Evolutionary conservation across 441 rosid species (phyloP).

Genomic region (Pelargonium citronellum): DNA sequence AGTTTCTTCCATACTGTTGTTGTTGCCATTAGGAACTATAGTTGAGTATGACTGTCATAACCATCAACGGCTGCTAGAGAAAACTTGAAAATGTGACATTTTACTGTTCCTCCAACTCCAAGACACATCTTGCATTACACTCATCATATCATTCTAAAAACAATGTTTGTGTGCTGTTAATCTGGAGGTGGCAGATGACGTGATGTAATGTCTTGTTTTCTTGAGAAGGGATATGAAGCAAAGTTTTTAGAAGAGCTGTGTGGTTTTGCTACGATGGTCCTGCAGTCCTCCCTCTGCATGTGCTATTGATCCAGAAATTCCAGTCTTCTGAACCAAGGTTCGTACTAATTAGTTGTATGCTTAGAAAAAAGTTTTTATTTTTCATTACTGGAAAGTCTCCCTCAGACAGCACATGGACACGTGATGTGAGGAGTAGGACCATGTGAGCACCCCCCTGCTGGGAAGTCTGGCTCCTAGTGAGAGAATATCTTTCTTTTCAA

Average conservation of each 20-base stretch:
- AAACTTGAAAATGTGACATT: too few relatives aligned
- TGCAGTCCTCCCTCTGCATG: conserved; percentile 20
- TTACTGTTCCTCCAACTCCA: neutral
- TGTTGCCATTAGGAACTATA: neutral
- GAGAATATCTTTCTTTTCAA: conserved; percentile 35
- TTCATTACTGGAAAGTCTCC: conserved; percentile 51
- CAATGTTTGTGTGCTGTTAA: neutral
- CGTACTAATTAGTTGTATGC: neutral
- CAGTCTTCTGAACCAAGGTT: conserved; percentile 23
- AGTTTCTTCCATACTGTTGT: neutral
- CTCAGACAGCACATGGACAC: conserved; percentile 72
- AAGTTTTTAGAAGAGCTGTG: neutral
- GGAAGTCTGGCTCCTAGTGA: neutral
- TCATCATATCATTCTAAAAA: neutral
- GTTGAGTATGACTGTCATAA: neutral
- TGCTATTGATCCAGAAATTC: conserved; percentile 14
- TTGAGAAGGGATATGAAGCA: conserved; percentile 12
- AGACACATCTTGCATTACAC: neutral
- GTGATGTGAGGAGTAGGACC: conserved; percentile 61
- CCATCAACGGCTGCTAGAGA: too few relatives aligned
- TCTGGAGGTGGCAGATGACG: neutral
- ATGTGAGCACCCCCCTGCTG: conserved; percentile 37
- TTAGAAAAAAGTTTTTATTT: conserved; percentile 14
- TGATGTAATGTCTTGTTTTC: neutral
- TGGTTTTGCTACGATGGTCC: conserved; percentile 15